Conservation (phyloP, 495 filamentous ascomycete species). For the Penicillium bovifimosum region DNA sequence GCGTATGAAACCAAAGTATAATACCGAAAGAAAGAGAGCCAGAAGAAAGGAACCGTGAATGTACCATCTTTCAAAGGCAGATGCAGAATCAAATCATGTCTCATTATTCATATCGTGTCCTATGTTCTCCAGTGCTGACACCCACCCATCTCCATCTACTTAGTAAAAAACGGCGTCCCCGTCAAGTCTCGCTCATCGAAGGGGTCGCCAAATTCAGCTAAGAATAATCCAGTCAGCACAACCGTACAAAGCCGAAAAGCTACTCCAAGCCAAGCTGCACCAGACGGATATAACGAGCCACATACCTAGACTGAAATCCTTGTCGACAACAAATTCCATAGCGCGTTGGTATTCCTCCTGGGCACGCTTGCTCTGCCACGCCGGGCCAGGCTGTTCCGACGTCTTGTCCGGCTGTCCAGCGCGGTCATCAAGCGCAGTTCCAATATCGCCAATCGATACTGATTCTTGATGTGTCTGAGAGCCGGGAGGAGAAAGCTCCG, state of each 20-base stretch:
- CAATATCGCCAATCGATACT: background rate
- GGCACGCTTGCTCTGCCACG: conserved; percentile 56
- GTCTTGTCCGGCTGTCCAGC: background rate
- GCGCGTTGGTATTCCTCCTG: conserved; percentile 56
- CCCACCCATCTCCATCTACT: background rate
- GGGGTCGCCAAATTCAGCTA: conserved; percentile 51
- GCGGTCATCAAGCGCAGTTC: background rate
- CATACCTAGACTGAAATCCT: conserved; percentile 44
- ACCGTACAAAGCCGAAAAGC: background rate
- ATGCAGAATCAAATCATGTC: conserved; percentile 16
- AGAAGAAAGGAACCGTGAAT: background rate
- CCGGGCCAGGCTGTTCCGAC: conserved; percentile 40
- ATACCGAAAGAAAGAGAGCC: too few species aligned
- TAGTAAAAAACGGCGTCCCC: conserved; percentile 32
- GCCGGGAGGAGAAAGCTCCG: conserved; percentile 51
- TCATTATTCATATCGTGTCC: conserved; percentile 26
- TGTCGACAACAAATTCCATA: conserved; percentile 44
- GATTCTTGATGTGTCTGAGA: conserved; percentile 39
- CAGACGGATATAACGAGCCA: background rate
- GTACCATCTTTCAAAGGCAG: too few species aligned
- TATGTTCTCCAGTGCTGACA: background rate
- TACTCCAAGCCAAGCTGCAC: too few species aligned
- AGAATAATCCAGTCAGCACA: background rate
- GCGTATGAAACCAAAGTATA: too few species aligned
- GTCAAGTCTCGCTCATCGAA: conserved; percentile 60